Evolutionary conservation across 2,329 filamentous ascomycete species (phyloP), one percentile per base, ranked within the genome.

Genomic region (Ambrosiella beaveri): DNA sequence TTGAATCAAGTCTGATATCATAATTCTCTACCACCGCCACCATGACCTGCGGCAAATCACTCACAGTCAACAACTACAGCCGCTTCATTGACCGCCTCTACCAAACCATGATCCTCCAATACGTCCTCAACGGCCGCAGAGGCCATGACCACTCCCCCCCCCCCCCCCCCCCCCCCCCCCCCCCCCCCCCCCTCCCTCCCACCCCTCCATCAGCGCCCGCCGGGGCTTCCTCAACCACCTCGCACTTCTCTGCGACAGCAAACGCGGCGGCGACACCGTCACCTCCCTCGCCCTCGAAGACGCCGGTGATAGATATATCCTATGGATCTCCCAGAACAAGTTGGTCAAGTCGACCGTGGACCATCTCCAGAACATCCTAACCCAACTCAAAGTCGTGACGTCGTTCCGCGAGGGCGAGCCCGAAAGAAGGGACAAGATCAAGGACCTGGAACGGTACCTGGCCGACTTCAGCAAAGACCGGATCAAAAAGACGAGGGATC

Each of bases 271-370:
- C 1, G 62, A 65, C 1, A 70, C 70, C 0, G 71, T 70, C n/a
- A 71, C 75, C 0, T 69, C 75, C 0, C 69, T 77, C 35, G 73
- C 68, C 0, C 62, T 75, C 1, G 68, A 77, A 60, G 64, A 70
- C 0, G 60, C 49, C 0, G 41, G 63, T 1, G 59, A 68, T 0
- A 62, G 62, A n/a, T 68, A 67, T 55, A 64, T 67, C 1, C 74
- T 74, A 44, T 76, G 73, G 70, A 54, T 76, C 7, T 69, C 74
- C 2, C 69, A 68, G 1, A 77, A 77, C 59, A 60, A 62, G 3
- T 6, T 35, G 13, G n/a, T 2, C 19, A 11, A 36, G 8, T 11
- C 6, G 3, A 11, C 35, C 3, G 35, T 35, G 19, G 12, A 51
- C 6, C 17, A 51, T n/a, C 8, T 51, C 8, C 27, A 13, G 15